Evolutionary conservation across 1,284 basidiomycete species (phyloP), one percentile per base, ranked within the genome.

Genomic region (Microstroma glucosiphilum): DNA sequence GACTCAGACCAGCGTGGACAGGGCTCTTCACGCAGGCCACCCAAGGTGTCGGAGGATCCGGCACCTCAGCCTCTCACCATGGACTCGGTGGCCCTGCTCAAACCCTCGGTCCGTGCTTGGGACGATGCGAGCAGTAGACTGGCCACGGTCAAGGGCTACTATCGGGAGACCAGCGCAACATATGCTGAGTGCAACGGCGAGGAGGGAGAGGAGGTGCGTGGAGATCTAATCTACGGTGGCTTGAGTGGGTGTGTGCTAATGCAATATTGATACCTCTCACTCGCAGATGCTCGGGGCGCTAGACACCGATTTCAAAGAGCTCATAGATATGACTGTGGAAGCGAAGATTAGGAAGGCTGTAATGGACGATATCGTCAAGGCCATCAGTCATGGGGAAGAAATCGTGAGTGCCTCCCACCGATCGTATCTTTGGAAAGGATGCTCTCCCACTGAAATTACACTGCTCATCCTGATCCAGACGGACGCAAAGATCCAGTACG

Each of bases 51-150:
- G 46, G 23, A n/a, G 23, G 23, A 48, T 48, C 46, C 46, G 11
- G 17, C 46, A 48, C 23, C 46, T 48, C 46, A 48, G 46, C n/a
- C 46, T 48, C 46, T 48, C 4, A n/a, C n/a, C 46, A n/a, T 23
- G 46, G 23, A 48, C 46, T n/a, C 23, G n/a, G 23, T 23, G 30
- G 30, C 30, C 3, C 9, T 37, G 30, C 30, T 37, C 4, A 37
- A 37, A 9, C 30, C 30, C 30, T 37, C 30, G 3, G 30, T 37
- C 9, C 30, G 30, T 37, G 30, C 30, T 37, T 37, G 30, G 30
- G 30, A 37, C 30, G 30, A 37, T 37, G 30, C 30, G 30, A 37
- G 30, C 30, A 37, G 30, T 9, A 37, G 30, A 37, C 30, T 37
- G 30, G 30, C 30, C 30, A 37, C 30, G 30, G 30, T 37, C 30